Percentiles rank a stretch among this genome's conserved stretches.
Evolutionary conservation across 768 basidiomycete genomes (phyloP).

Genomic region (Phlegmacium glaucopus): DNA sequence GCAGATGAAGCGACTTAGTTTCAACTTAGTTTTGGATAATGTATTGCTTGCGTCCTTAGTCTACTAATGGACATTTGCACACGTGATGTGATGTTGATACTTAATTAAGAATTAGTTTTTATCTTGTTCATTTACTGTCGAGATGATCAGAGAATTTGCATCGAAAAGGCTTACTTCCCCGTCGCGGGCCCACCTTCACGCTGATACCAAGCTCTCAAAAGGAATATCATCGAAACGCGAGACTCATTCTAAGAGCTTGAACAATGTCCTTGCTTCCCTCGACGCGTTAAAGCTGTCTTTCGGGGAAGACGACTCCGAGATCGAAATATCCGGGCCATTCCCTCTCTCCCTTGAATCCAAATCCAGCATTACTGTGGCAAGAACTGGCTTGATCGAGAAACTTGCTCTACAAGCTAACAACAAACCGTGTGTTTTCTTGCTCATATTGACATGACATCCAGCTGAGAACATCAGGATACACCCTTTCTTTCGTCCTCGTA

Average conservation of each 20-base stretch:
- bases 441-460: too few relatives aligned
- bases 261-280: not conserved
- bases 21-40: not conserved
- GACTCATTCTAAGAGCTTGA: not conserved
- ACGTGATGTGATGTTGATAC: not conserved
- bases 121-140: not conserved
- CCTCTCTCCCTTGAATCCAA: not conserved
- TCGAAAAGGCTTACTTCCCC: not conserved
- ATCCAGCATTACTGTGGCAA: not conserved
- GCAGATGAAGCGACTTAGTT: conserved; percentile 26
- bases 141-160: not conserved
- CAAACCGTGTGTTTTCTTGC: too few relatives aligned
- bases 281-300: not conserved
- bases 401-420: too few relatives aligned
- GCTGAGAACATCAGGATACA: too few relatives aligned
- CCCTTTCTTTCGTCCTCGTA: too few relatives aligned
- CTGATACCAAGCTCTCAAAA: not conserved
- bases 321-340: not conserved
- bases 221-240: not conserved
- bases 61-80: not conserved
- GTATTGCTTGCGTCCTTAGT: not conserved
- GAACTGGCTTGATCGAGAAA: too few relatives aligned
- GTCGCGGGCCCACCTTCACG: not conserved
- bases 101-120: too few relatives aligned
- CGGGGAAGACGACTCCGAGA: not conserved